These are phyloP conservation scores for Saxophila tyrrhenica DNA, from an alignment of 495 filamentous ascomycete species.

Conservation along the genomic window DNA sequence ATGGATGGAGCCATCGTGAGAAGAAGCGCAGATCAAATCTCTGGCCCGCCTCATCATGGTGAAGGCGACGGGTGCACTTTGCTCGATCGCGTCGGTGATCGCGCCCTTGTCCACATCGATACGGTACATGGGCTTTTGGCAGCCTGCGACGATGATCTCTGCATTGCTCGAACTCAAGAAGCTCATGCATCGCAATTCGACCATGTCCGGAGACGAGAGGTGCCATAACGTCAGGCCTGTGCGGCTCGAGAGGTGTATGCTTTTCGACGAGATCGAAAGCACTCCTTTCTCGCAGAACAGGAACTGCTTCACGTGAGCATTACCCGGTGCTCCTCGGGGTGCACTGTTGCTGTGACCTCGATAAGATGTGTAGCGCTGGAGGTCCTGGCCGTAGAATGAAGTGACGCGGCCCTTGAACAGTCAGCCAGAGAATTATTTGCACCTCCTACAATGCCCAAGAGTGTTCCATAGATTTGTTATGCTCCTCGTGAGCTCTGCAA, in stretches of 20 bases:
- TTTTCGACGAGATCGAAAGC: constrained; percentile 62
- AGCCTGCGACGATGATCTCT: constrained; percentile 77
- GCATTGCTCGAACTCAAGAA: constrained; percentile 73
- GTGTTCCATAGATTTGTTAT: background rate
- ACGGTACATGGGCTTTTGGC: constrained; percentile 75
- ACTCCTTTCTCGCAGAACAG: constrained; percentile 79
- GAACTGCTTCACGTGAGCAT: constrained; percentile 66
- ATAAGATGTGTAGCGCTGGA: constrained; percentile 71
- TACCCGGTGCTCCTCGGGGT: constrained; percentile 34
- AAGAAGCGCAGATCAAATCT: constrained; percentile 79
- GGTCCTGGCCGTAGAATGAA: constrained; percentile 72
- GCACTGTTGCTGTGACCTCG: constrained; percentile 41
- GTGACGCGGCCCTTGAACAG: constrained; percentile 59
- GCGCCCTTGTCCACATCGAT: constrained; percentile 81
- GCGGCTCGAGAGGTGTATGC: constrained; percentile 74
- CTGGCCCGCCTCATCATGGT: constrained; percentile 81
- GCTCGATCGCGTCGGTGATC: constrained; percentile 53
- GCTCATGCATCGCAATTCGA: constrained; percentile 79
- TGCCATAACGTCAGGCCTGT: constrained; percentile 80
- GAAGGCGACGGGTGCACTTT: constrained; percentile 51
- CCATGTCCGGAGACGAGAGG: constrained; percentile 32
- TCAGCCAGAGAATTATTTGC: background rate
- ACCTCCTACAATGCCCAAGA: too few species aligned
- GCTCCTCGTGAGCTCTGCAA: too few species aligned
- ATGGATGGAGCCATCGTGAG: constrained; percentile 69